Evolutionary conservation across 2,329 filamentous ascomycete genomes (phyloP).

Genomic region (Aureobasidium mangrovei): DNA sequence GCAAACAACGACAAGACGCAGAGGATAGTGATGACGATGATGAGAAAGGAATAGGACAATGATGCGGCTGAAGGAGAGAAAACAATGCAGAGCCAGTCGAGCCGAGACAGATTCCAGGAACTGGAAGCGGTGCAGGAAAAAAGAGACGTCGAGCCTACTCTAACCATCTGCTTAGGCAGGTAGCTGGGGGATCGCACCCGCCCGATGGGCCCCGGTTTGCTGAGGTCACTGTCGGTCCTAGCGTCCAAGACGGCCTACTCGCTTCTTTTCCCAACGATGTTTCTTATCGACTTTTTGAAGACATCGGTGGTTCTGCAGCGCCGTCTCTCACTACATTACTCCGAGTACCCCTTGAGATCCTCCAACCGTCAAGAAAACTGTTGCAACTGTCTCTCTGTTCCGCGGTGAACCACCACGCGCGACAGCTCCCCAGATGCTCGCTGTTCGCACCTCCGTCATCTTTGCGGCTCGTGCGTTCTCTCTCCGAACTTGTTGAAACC

Average conservation of each 20-base stretch:
- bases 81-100: conserved; percentile 11
- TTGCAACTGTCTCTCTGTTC: too few species aligned
- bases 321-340: too few species aligned
- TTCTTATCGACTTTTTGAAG: conserved; percentile 5
- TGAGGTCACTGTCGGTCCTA: too few species aligned
- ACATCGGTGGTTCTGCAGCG: neutral
- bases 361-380: too few species aligned
- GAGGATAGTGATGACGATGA: conserved; percentile 3
- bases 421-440: neutral
- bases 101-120: conserved; percentile 13
- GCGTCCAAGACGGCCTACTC: neutral
- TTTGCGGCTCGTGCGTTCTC: neutral
- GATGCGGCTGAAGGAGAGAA: conserved; percentile 1
- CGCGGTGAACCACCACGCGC: neutral
- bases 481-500: neutral
- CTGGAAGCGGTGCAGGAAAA: conserved; percentile 4
- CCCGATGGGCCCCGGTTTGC: too few species aligned
- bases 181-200: too few species aligned
- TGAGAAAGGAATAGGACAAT: neutral
- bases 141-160: neutral
- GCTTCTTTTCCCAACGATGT: conserved; percentile 4
- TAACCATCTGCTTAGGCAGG: too few species aligned
- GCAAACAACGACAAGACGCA: conserved; percentile 3
- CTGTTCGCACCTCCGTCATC: conserved; percentile 1
- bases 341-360: too few species aligned